phyloP scores from a whole-genome alignment of 1,284 basidiomycete genomes.

The Bondarzewia mesenterica region DNA sequence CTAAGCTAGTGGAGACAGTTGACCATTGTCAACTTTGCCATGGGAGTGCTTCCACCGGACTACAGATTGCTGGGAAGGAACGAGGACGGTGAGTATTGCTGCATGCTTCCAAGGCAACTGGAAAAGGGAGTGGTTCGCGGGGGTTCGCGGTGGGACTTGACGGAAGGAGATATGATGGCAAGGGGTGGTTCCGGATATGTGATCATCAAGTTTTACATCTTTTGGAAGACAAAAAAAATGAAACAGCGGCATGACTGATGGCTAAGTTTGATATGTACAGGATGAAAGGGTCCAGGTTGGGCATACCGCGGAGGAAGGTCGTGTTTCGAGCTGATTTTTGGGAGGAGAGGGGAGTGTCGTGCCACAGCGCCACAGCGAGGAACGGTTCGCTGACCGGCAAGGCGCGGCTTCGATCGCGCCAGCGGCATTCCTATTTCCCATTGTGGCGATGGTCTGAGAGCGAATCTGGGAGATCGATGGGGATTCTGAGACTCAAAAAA shows the following conservation, averaged over 20 bases:
- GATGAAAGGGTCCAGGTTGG: background rate
- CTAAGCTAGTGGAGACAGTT: too few relatives aligned
- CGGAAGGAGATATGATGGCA: background rate
- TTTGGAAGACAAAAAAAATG: background rate
- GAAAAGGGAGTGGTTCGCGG: background rate
- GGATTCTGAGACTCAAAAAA: conserved; percentile 5
- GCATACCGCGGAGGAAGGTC: background rate
- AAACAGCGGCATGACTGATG: too few relatives aligned
- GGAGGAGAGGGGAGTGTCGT: background rate
- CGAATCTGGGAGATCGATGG: background rate
- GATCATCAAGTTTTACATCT: background rate
- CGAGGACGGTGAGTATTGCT: too few relatives aligned
- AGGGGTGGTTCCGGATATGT: background rate
- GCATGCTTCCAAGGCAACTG: too few relatives aligned
- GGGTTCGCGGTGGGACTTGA: background rate
- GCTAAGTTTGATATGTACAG: too few relatives aligned
- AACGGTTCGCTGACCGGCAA: conserved; percentile 1
- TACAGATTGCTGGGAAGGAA: too few relatives aligned
- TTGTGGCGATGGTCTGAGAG: conserved; percentile 6
- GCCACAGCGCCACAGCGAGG: background rate
- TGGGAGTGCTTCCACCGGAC: too few relatives aligned
- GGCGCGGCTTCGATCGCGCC: conserved; percentile 6
- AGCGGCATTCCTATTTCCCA: conserved; percentile 9
- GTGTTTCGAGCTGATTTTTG: background rate
- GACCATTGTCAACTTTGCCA: too few relatives aligned